phyloP scores from a whole-genome alignment of 768 basidiomycete genomes.

The Boletus sp. region DNA sequence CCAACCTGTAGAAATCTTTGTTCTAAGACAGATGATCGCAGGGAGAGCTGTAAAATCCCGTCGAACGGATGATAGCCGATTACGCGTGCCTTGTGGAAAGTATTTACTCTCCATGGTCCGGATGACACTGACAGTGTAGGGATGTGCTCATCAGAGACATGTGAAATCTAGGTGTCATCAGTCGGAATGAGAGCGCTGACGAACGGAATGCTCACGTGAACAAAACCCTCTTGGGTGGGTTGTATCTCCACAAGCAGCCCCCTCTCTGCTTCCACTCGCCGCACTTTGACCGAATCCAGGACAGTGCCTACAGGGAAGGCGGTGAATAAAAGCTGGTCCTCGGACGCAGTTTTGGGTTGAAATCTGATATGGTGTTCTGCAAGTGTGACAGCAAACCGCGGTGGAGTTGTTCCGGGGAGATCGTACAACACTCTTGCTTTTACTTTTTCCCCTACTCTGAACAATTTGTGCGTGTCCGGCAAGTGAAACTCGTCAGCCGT shows the following conservation, averaged over 20 bases:
- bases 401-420: conserved; percentile 63
- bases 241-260: conserved; percentile 72
- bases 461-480: conserved; percentile 38
- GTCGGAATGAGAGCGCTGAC: neutral
- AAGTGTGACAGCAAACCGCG: conserved; percentile 78
- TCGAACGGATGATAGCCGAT: conserved; percentile 84
- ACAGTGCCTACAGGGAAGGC: conserved; percentile 72
- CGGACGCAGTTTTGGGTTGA: conserved; percentile 35
- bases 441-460: conserved; percentile 70
- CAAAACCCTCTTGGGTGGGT: conserved; percentile 69
- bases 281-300: conserved; percentile 70
- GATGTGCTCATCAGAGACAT: conserved; percentile 88
- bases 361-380: conserved; percentile 68
- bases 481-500: conserved; percentile 84
- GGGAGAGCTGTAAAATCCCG: conserved; percentile 81
- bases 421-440: conserved; percentile 85
- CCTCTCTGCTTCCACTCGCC: conserved; percentile 73
- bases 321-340: conserved; percentile 40
- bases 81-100: conserved; percentile 81
- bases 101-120: conserved; percentile 77
- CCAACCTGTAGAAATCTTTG: conserved; percentile 81
- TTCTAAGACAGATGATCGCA: conserved; percentile 78
- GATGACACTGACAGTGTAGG: conserved; percentile 65
- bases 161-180: conserved; percentile 69
- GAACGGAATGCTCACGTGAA: conserved; percentile 63